phyloP scores from a whole-genome alignment of 805 yeast species.

The Saturnispora dispora region DNA sequence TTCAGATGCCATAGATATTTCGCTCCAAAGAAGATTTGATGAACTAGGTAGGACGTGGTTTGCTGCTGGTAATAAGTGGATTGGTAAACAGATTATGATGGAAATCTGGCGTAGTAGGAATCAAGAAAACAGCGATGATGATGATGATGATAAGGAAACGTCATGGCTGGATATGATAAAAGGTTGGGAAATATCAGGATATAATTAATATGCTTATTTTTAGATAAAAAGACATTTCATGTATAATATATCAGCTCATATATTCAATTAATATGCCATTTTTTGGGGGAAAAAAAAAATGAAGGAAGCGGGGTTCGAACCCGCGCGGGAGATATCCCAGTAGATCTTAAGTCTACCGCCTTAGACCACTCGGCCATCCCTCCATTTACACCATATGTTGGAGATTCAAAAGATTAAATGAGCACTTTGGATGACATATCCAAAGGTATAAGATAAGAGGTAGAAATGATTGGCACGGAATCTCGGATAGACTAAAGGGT shows the following conservation, averaged over 20 bases:
- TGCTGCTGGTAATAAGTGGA: constrained; percentile 38
- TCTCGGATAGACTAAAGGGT: no score
- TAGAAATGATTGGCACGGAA: no score
- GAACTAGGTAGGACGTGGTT: constrained; percentile 27
- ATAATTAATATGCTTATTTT: constrained; percentile 13
- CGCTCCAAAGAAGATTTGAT: constrained; percentile 28
- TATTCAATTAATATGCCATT: not conserved
- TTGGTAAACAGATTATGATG: constrained; percentile 43
- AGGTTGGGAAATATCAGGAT: constrained; percentile 40
- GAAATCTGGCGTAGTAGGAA: constrained; percentile 42
- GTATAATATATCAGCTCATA: not conserved
- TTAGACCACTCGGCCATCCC: constrained; percentile 20
- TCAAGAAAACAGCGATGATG: constrained; percentile 17
- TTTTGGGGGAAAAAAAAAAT: constrained; percentile 1
- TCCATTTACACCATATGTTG: no score
- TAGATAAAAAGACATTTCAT: not conserved
- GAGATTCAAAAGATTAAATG: no score
- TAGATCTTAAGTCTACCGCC: constrained; percentile 20
- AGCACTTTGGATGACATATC: no score
- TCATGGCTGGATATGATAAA: constrained; percentile 48
- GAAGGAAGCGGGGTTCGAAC: constrained; percentile 21
- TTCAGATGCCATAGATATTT: constrained; percentile 29
- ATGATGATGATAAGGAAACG: constrained; percentile 21
- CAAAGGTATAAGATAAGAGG: no score
- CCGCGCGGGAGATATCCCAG: constrained; percentile 18